Conservation (phyloP, 352 stramenopile species). For the Halophytophthora batemanensis region DNA sequence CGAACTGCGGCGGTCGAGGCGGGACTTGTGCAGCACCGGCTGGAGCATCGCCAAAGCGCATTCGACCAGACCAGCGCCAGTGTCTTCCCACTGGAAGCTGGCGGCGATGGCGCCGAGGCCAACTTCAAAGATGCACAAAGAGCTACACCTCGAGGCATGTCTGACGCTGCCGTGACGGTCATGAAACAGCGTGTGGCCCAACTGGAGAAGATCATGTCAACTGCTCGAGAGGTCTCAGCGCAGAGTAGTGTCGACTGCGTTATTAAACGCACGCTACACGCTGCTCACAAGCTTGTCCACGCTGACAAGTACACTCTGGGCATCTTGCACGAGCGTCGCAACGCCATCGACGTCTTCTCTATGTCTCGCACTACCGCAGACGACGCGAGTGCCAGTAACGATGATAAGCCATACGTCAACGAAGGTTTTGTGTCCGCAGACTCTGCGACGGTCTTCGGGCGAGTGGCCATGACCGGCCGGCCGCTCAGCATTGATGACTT, state of each 20-base stretch:
- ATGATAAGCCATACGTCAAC: slow-evolving; percentile 28
- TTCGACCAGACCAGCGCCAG: slow-evolving; percentile 5
- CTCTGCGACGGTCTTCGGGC: slow-evolving; percentile 58
- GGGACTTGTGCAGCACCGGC: slow-evolving; percentile 42
- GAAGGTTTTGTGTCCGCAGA: slow-evolving; percentile 59
- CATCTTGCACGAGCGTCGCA: slow-evolving; percentile 54
- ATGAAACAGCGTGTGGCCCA: slow-evolving; percentile 49
- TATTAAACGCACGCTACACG: slow-evolving; percentile 45
- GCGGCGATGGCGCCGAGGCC: neutral
- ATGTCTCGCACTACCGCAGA: neutral
- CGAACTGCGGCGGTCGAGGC: slow-evolving; percentile 42
- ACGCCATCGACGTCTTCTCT: slow-evolving; percentile 60
- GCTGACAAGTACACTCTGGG: slow-evolving; percentile 67
- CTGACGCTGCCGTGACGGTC: slow-evolving; percentile 13
- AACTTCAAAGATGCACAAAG: neutral
- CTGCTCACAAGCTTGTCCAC: slow-evolving; percentile 49
- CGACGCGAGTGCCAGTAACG: slow-evolving; percentile 6
- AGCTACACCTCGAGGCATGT: neutral
- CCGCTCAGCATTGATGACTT: slow-evolving; percentile 51
- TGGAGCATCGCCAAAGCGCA: slow-evolving; percentile 42
- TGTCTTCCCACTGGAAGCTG: slow-evolving; percentile 2
- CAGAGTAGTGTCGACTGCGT: slow-evolving; percentile 60
- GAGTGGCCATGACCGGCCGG: slow-evolving; percentile 64
- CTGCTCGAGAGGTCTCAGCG: slow-evolving; percentile 56
- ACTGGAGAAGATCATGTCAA: slow-evolving; percentile 54